Percentiles rank a stretch among this genome's conserved stretches.
Evolutionary conservation across 2,329 filamentous ascomycete species (phyloP).

Genomic region (Esteya vermicola): DNA sequence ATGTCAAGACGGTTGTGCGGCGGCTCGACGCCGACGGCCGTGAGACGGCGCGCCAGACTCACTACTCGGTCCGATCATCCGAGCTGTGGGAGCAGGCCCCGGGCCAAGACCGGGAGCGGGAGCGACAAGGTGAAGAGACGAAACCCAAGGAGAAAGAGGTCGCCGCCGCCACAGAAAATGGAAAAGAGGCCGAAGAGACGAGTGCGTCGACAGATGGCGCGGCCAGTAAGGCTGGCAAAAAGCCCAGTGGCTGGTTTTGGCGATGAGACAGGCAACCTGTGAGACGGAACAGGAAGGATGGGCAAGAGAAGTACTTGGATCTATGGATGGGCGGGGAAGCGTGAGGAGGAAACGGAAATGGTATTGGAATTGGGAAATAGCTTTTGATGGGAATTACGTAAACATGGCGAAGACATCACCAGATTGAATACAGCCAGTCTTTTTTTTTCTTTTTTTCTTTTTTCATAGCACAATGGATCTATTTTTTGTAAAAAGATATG

Average conservation of each 20-base stretch:
- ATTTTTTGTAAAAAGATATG: no score
- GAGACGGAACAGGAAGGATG: not conserved
- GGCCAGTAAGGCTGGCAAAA: slow-evolving; percentile 2
- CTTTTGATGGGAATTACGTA: not conserved
- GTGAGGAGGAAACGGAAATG: not conserved
- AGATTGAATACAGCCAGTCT: not conserved
- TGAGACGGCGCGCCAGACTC: slow-evolving; percentile 23
- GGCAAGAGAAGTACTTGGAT: no score
- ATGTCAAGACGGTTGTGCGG: slow-evolving; percentile 25
- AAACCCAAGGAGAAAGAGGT: not conserved
- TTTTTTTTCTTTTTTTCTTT: not conserved
- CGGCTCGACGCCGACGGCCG: slow-evolving; percentile 26
- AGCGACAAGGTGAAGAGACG: not conserved
- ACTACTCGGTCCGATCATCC: slow-evolving; percentile 9
- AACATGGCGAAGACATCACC: not conserved
- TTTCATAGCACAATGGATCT: not conserved
- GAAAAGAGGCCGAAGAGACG: not conserved
- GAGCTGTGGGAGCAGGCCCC: not conserved
- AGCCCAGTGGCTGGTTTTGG: slow-evolving; percentile 25
- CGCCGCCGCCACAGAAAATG: not conserved
- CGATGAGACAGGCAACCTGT: slow-evolving; percentile 19
- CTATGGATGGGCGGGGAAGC: not conserved
- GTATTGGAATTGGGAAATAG: not conserved
- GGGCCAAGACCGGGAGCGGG: not conserved
- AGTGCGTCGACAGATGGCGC: slow-evolving; percentile 1